A percentile compares a stretch with the other conserved stretches of the same genome.
Conservation (phyloP, 2,329 filamentous ascomycete species). For the Clonostachys solani region DNA sequence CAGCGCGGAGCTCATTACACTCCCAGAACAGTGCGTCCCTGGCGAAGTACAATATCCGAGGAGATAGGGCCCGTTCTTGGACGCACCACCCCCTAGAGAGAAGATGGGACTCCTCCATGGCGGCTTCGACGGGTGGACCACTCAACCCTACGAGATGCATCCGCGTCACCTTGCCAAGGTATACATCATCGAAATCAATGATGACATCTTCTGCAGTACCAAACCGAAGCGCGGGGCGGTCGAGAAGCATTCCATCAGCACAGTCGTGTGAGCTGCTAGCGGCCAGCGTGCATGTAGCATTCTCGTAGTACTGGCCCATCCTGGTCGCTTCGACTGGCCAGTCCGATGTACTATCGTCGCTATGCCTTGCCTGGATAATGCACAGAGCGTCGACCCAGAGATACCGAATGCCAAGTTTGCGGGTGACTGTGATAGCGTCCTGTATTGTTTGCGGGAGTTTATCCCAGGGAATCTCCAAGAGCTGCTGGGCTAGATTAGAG, state of each 20-base stretch:
- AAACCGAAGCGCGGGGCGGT: background rate
- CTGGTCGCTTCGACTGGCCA: background rate
- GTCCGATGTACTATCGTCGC: background rate
- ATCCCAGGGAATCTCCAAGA: conserved; percentile 21
- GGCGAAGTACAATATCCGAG: background rate
- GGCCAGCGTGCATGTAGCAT: background rate
- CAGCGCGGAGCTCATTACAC: background rate
- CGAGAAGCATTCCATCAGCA: background rate
- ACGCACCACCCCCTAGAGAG: background rate
- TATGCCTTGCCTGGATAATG: conserved; percentile 25
- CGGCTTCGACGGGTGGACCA: background rate
- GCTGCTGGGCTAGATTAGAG: background rate
- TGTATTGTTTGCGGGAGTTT: conserved; percentile 34
- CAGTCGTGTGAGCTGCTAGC: background rate
- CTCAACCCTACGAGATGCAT: background rate
- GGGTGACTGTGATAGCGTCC: conserved; percentile 37
- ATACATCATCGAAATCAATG: background rate
- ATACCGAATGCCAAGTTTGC: conserved; percentile 33
- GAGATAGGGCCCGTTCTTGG: background rate
- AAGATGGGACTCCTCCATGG: background rate
- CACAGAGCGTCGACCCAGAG: conserved; percentile 42
- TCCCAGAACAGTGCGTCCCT: background rate
- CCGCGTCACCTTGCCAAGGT: background rate
- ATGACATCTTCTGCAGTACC: background rate
- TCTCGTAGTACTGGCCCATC: background rate